A percentile compares a stretch with the other conserved stretches of the same genome.
These are phyloP conservation scores for Staphylotrichum longicolle DNA, from an alignment of 495 filamentous ascomycete species.

Conservation along the genomic window DNA sequence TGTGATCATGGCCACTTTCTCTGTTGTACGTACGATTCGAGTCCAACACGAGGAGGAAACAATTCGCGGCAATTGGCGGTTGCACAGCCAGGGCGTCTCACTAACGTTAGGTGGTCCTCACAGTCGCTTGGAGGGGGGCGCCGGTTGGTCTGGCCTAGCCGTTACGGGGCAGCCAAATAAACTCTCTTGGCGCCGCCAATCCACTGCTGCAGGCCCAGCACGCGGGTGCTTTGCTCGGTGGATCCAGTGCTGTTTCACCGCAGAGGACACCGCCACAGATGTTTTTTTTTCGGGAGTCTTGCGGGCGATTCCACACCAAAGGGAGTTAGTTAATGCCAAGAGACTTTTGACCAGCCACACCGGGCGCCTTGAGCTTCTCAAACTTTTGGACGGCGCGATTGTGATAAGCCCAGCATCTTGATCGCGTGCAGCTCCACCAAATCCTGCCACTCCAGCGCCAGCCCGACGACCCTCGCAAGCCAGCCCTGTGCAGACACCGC, in stretches of 20 bases:
- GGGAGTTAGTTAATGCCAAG: neutral
- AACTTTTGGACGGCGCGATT: slow-evolving; percentile 19
- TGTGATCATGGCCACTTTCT: slow-evolving; percentile 18
- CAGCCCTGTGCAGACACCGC: neutral
- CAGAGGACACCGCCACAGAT: neutral
- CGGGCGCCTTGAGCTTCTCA: neutral
- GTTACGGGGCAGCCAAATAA: slow-evolving; percentile 15
- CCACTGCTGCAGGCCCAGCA: slow-evolving; percentile 14
- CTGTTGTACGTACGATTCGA: neutral
- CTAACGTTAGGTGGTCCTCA: too few relatives aligned
- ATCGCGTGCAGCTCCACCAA: slow-evolving; percentile 18
- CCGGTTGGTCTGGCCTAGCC: neutral
- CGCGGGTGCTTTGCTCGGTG: neutral
- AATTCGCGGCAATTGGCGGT: slow-evolving; percentile 15
- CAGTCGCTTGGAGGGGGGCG: slow-evolving; percentile 5
- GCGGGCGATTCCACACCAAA: too few relatives aligned
- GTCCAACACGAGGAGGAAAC: slow-evolving; percentile 1
- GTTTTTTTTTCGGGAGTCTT: too few relatives aligned
- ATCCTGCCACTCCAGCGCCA: neutral
- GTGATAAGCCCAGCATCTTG: slow-evolving; percentile 7
- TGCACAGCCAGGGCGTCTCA: neutral
- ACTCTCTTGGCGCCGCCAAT: slow-evolving; percentile 25
- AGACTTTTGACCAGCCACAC: neutral
- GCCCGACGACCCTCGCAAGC: neutral
- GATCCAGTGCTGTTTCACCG: too few relatives aligned